Conservation (phyloP, 306 rosid species). For the Hylodesmum podocarpum region DNA sequence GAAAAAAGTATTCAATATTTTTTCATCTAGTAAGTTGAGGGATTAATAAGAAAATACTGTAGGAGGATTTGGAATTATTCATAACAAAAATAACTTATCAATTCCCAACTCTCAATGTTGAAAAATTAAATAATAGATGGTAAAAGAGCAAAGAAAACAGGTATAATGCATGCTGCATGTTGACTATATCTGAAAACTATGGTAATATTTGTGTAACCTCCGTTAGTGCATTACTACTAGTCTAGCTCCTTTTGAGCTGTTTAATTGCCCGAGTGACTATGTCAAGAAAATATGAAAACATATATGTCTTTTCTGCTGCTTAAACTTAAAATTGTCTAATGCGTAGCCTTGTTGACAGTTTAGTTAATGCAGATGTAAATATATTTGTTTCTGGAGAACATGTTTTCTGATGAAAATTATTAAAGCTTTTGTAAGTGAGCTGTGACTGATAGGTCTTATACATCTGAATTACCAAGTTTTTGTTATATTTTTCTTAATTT, state of each 20-base stretch:
- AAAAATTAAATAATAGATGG: not conserved
- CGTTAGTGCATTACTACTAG: not conserved
- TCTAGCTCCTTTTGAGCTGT: not conserved
- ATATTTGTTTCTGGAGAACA: slow-evolving; percentile 12
- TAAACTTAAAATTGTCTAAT: not conserved
- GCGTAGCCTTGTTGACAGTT: not conserved
- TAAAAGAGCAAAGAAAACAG: not conserved
- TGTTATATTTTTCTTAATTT: not conserved
- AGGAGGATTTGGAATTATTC: not conserved
- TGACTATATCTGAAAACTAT: not conserved
- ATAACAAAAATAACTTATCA: not conserved
- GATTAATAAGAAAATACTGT: not conserved
- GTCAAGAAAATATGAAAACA: not conserved
- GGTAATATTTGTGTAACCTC: slow-evolving; percentile 4
- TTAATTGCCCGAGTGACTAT: not conserved
- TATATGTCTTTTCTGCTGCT: not conserved
- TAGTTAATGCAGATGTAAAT: not conserved
- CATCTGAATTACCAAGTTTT: not conserved
- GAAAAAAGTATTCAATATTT: not conserved
- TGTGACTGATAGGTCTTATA: slow-evolving; percentile 2
- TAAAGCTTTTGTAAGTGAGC: not conserved
- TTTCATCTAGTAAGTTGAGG: not conserved
- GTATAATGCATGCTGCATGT: slow-evolving; percentile 1
- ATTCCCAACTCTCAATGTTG: slow-evolving; percentile 2
- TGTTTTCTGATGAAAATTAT: not conserved